Conservation (phyloP, 495 filamentous ascomycete species). For the Parathielavia hyrcaniae region DNA sequence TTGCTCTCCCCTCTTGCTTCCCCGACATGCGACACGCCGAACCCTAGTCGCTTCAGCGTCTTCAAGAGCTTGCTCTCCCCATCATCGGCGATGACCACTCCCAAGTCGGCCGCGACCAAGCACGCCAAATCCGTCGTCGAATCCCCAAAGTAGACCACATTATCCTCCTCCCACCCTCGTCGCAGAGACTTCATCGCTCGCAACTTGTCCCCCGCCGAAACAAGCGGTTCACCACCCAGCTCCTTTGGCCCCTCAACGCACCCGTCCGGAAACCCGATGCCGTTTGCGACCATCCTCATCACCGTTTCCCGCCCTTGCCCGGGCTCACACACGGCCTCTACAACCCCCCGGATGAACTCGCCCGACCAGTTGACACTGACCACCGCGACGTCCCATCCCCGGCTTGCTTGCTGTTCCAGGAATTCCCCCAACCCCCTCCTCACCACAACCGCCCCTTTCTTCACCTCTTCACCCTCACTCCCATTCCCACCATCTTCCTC, state of each 20-base stretch:
- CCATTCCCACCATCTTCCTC: slow-evolving; percentile 22
- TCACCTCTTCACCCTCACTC: slow-evolving; percentile 9
- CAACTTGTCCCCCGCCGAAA: slow-evolving; percentile 27
- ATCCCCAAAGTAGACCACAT: slow-evolving; percentile 32
- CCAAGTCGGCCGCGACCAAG: slow-evolving; percentile 32
- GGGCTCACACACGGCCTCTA: slow-evolving; percentile 4
- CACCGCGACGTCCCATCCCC: slow-evolving; percentile 30
- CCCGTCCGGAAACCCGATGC: slow-evolving; percentile 29
- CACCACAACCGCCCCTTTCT: slow-evolving; percentile 25
- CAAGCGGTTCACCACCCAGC: slow-evolving; percentile 22
- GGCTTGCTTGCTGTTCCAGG: slow-evolving; percentile 3
- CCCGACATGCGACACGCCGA: slow-evolving; percentile 32
- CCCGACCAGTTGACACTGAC: slow-evolving; percentile 45
- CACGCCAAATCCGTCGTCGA: slow-evolving; percentile 35
- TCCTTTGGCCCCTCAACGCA: slow-evolving; percentile 31
- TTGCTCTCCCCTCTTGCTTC: not conserved
- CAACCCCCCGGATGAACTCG: slow-evolving; percentile 35
- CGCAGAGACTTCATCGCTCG: slow-evolving; percentile 18
- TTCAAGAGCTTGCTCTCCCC: slow-evolving; percentile 32
- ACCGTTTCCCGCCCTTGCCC: not conserved
- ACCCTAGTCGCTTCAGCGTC: slow-evolving; percentile 34
- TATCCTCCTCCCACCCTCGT: not conserved
- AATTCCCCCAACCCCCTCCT: slow-evolving; percentile 36
- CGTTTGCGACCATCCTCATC: slow-evolving; percentile 26
- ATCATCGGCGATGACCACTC: slow-evolving; percentile 37